Evolutionary conservation across 495 filamentous ascomycete genomes (phyloP).

Genomic region (Aspergillus saccharolyticus): DNA sequence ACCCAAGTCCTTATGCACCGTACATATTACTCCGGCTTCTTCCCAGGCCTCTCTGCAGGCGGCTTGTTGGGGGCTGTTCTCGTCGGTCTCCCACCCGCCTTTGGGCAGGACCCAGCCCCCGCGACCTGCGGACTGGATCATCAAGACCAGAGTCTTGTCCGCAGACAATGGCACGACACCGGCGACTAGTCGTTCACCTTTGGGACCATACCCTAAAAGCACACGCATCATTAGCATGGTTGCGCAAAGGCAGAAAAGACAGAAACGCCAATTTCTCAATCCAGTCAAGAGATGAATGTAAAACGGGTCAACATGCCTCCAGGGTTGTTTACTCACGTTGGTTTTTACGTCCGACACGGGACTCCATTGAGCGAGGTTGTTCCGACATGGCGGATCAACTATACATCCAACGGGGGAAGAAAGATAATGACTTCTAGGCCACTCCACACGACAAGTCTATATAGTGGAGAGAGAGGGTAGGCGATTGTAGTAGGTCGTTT

Average conservation of each 20-base stretch:
- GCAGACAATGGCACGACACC: conserved; percentile 80
- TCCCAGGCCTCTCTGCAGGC: conserved; percentile 91
- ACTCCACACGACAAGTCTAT: conserved; percentile 8
- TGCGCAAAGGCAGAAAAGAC: conserved; percentile 1
- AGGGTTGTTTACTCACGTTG: conserved; percentile 60
- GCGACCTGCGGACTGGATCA: conserved; percentile 87
- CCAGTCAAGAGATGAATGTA: background rate
- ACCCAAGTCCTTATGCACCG: conserved; percentile 76
- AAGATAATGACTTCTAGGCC: conserved; percentile 1
- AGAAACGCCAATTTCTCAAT: too few relatives aligned
- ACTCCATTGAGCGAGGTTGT: conserved; percentile 67
- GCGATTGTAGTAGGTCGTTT: background rate
- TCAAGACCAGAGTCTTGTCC: conserved; percentile 74
- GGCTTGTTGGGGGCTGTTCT: conserved; percentile 62
- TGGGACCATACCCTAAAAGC: conserved; percentile 73
- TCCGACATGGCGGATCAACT: conserved; percentile 42
- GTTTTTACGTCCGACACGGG: conserved; percentile 68
- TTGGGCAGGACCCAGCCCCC: conserved; percentile 95
- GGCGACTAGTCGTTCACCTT: conserved; percentile 92
- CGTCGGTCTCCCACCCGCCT: conserved; percentile 95
- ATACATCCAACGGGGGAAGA: conserved; percentile 8
- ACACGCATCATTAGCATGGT: conserved; percentile 14
- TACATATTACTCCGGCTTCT: conserved; percentile 86
- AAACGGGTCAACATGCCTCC: conserved; percentile 17
- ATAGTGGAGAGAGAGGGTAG: conserved; percentile 1